These are phyloP conservation scores for Pseudocercospora eumusae DNA, from an alignment of 2,329 filamentous ascomycete genomes.

Conservation along the genomic window DNA sequence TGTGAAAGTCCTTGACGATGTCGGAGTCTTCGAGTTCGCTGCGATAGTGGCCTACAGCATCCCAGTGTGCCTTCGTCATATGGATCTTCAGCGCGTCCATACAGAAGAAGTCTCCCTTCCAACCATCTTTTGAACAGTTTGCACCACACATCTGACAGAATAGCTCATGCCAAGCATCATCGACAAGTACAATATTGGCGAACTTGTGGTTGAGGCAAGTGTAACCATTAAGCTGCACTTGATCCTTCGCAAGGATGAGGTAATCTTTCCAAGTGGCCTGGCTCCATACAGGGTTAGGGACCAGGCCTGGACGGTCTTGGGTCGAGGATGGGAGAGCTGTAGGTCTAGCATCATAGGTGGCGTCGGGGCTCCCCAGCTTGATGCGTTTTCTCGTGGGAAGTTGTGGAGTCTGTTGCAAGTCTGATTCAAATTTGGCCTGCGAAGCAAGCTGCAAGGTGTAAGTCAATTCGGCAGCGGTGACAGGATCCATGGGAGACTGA, in stretches of 20 bases:
- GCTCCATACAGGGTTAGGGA: background rate
- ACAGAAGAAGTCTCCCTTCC: background rate
- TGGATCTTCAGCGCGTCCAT: background rate
- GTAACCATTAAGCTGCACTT: background rate
- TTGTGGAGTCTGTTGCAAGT: background rate
- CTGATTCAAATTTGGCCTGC: background rate
- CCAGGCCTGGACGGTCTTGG: background rate
- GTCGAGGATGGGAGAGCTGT: background rate
- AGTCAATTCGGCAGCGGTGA: background rate
- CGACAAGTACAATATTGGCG: background rate
- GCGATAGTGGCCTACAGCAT: background rate
- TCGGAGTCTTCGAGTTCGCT: background rate
- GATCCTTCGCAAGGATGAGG: background rate
- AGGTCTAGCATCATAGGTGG: too few species aligned
- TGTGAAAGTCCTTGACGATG: background rate
- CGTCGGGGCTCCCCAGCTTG: background rate
- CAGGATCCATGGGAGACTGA: too few species aligned
- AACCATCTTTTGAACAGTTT: background rate
- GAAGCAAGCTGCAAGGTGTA: background rate
- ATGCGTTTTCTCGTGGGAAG: background rate
- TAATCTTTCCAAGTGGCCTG: background rate
- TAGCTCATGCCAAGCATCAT: background rate
- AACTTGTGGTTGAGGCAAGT: background rate
- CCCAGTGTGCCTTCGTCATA: background rate
- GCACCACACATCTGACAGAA: background rate